Evolutionary conservation across 805 yeast species (phyloP).

Genomic region (Komagataella phaffii): DNA sequence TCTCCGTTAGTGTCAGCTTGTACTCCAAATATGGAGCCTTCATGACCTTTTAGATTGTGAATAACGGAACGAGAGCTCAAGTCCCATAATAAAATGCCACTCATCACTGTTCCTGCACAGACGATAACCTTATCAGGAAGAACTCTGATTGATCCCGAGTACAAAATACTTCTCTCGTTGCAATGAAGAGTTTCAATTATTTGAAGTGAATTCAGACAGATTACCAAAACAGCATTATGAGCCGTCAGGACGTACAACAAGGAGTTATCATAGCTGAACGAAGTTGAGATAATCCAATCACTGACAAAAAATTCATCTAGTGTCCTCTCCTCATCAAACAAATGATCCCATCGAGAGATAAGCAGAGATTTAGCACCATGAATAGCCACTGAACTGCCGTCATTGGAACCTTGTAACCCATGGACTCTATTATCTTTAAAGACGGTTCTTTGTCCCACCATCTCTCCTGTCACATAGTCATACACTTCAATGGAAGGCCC

Average conservation of each 20-base stretch:
- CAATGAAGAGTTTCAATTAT: constrained; percentile 25
- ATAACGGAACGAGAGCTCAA: constrained; percentile 24
- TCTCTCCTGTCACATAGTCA: constrained; percentile 23
- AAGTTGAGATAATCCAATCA: constrained; percentile 72
- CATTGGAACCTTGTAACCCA: constrained; percentile 34
- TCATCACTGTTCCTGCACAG: constrained; percentile 91
- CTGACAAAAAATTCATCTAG: constrained; percentile 36
- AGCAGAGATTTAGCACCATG: constrained; percentile 67
- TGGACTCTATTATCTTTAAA: constrained; percentile 75
- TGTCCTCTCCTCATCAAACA: constrained; percentile 8
- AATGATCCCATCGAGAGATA: constrained; percentile 22
- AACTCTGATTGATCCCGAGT: constrained; percentile 67
- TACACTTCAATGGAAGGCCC: constrained; percentile 57
- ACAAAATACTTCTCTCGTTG: constrained; percentile 69
- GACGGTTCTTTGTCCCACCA: constrained; percentile 27
- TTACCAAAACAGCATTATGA: constrained; percentile 51
- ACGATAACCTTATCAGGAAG: constrained; percentile 28
- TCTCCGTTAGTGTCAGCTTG: constrained; percentile 41
- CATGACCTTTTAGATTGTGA: constrained; percentile 59
- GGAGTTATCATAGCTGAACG: constrained; percentile 26
- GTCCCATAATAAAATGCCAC: constrained; percentile 77
- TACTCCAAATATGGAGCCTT: constrained; percentile 85
- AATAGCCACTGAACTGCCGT: constrained; percentile 20
- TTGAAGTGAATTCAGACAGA: constrained; percentile 13
- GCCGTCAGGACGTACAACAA: constrained; percentile 54